phyloP scores from a whole-genome alignment of 2,329 filamentous ascomycete species.

The Pestalotiopsis sp. region DNA sequence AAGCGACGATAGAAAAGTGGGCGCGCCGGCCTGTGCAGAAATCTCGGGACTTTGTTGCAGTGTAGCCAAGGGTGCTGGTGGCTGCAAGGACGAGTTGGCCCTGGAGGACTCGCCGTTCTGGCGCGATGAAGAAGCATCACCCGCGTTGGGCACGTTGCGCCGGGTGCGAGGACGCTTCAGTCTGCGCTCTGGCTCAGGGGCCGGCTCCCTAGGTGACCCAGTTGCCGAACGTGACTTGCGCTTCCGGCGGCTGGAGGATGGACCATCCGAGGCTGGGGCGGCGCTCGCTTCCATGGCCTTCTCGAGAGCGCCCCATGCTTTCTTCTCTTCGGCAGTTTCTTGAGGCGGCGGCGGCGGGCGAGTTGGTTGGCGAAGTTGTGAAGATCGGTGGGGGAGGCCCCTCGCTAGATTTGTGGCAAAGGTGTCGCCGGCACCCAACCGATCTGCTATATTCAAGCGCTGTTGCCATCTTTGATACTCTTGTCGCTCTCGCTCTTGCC shows the following conservation, averaged over 20 bases:
- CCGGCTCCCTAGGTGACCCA: constrained; percentile 69
- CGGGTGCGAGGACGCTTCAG: constrained; percentile 86
- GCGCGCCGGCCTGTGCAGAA: constrained; percentile 40
- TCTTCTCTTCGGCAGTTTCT: constrained; percentile 78
- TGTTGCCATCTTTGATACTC: constrained; percentile 79
- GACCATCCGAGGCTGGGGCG: constrained; percentile 39
- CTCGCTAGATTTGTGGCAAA: constrained; percentile 67
- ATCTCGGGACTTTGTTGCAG: background rate
- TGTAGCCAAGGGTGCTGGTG: background rate
- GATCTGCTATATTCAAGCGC: constrained; percentile 79
- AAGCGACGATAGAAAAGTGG: constrained; percentile 84
- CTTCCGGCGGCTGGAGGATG: constrained; percentile 62
- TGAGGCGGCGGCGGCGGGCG: constrained; percentile 55
- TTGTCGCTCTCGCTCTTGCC: constrained; percentile 55
- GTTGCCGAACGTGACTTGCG: constrained; percentile 74
- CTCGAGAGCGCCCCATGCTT: constrained; percentile 90
- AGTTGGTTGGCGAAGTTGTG: constrained; percentile 59
- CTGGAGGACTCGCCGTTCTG: constrained; percentile 12
- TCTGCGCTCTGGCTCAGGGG: constrained; percentile 76
- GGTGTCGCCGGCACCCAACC: constrained; percentile 73
- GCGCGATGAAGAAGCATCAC: constrained; percentile 45
- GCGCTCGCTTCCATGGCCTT: constrained; percentile 73
- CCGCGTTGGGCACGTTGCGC: constrained; percentile 53
- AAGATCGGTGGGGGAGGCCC: constrained; percentile 63
- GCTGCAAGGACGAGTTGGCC: background rate